These are phyloP conservation scores for Sungouiella thailandica DNA, from an alignment of 805 yeast genomes.

Conservation along the genomic window DNA sequence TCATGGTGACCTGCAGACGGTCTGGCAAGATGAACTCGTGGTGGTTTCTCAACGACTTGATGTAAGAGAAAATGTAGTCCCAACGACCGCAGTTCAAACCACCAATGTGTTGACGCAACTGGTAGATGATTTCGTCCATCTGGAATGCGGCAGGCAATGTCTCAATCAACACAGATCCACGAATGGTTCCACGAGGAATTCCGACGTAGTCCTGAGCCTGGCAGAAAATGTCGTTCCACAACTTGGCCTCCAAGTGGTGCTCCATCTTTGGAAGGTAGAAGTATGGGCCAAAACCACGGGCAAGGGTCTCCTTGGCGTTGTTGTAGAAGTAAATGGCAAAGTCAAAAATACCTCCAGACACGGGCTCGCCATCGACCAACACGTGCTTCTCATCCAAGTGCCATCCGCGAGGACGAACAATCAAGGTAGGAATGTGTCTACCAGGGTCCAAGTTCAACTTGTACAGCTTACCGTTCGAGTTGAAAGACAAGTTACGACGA, in stretches of 20 bases:
- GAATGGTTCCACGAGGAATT: conserved; percentile 17
- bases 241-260: conserved; percentile 19
- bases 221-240: conserved; percentile 20
- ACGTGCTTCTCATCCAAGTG: conserved; percentile 20
- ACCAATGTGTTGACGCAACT: conserved; percentile 16
- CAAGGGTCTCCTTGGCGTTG: conserved; percentile 13
- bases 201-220: conserved; percentile 16
- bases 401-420: conserved; percentile 22
- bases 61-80: conserved; percentile 20
- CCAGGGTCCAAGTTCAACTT: conserved; percentile 20
- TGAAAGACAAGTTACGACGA: conserved; percentile 52
- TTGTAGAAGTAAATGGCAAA: conserved; percentile 19
- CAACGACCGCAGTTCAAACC: conserved; percentile 22
- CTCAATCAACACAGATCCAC: conserved; percentile 20
- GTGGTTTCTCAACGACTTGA: conserved; percentile 16
- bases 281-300: conserved; percentile 17
- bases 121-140: conserved; percentile 21
- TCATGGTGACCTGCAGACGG: conserved; percentile 75
- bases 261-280: conserved; percentile 21
- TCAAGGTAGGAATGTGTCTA: conserved; percentile 13
- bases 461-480: conserved; percentile 37
- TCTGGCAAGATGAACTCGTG: conserved; percentile 69
- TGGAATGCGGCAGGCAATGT: conserved; percentile 21
- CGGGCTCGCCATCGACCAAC: conserved; percentile 16
- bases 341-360: conserved; percentile 17